A percentile compares a stretch with the other conserved stretches of the same genome.
These are phyloP conservation scores for Cryptomeria japonica DNA, from an alignment of 75 land plant genomes.

Conservation along the genomic window DNA sequence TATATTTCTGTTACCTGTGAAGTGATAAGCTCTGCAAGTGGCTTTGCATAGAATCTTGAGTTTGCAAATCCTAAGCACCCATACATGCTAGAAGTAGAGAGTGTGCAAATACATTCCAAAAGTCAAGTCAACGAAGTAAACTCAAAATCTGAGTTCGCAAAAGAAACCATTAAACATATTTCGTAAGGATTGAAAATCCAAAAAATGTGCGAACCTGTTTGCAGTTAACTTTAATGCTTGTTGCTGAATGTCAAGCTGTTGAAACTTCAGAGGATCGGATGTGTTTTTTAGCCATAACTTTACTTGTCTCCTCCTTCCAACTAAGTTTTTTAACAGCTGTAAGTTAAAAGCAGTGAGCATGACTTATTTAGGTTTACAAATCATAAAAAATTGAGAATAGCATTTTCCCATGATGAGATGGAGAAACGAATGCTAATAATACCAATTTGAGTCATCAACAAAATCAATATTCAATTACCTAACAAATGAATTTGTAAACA, in stretches of 20 bases:
- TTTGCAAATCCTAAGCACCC: slow-evolving; percentile 96
- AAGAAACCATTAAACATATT: background rate
- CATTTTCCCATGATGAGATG: background rate
- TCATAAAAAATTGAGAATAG: background rate
- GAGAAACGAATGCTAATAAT: background rate
- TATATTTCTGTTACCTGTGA: slow-evolving; percentile 57
- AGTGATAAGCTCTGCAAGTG: slow-evolving; percentile 96
- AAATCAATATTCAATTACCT: background rate
- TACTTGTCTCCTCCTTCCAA: slow-evolving; percentile 85
- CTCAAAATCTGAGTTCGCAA: background rate
- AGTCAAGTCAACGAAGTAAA: background rate
- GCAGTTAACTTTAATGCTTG: slow-evolving; percentile 99
- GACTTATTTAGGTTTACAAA: background rate
- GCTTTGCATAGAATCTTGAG: slow-evolving; percentile 98
- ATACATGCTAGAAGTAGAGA: slow-evolving; percentile 75
- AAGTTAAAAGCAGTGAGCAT: background rate
- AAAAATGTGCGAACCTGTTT: slow-evolving; percentile 63
- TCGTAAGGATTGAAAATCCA: background rate
- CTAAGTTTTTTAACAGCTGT: slow-evolving; percentile 81
- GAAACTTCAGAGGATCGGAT: slow-evolving; percentile 64
- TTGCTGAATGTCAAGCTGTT: slow-evolving; percentile 96
- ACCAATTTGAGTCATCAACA: background rate
- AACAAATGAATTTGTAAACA: background rate
- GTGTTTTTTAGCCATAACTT: slow-evolving; percentile 82
- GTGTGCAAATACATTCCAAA: background rate